A percentile compares a stretch with the other conserved stretches of the same genome.
phyloP scores from a whole-genome alignment of 257 asterid genomes.

The Thymus mandschuricus region DNA sequence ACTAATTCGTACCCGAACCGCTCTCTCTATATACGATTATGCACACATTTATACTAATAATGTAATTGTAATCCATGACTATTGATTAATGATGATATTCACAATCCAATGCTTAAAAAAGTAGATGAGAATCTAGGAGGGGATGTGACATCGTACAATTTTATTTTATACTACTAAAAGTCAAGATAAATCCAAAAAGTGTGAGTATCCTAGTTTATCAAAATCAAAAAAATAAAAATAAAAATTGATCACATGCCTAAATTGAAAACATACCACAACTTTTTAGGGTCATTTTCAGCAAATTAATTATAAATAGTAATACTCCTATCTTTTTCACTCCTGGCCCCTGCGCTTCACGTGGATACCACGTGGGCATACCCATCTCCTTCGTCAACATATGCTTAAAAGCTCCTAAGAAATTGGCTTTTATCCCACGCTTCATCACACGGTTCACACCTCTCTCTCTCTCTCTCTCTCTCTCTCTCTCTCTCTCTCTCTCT shows the following conservation, averaged over 20 bases:
- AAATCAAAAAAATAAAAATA: not conserved
- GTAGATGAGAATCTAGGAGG: not conserved
- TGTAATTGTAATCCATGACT: no score
- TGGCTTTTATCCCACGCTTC: constrained; percentile 37
- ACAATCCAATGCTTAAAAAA: no score
- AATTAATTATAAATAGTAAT: not conserved
- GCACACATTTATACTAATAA: no score
- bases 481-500: not conserved
- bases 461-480: not conserved
- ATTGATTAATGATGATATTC: no score
- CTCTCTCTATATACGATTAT: no score
- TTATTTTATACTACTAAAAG: not conserved
- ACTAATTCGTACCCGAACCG: no score
- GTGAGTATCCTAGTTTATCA: not conserved
- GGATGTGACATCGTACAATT: constrained; percentile 12
- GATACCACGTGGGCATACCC: constrained; percentile 17
- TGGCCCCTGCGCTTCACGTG: constrained; percentile 12
- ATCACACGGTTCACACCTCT: not conserved
- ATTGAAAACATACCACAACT: not conserved
- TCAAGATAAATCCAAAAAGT: not conserved
- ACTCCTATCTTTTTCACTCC: not conserved
- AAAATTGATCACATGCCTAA: not conserved
- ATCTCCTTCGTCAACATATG: constrained; percentile 2
- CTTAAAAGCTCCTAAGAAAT: constrained; percentile 28
- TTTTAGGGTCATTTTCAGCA: constrained; percentile 19